Conservation (phyloP, 805 yeast genomes). For the Saturnispora dispora region DNA sequence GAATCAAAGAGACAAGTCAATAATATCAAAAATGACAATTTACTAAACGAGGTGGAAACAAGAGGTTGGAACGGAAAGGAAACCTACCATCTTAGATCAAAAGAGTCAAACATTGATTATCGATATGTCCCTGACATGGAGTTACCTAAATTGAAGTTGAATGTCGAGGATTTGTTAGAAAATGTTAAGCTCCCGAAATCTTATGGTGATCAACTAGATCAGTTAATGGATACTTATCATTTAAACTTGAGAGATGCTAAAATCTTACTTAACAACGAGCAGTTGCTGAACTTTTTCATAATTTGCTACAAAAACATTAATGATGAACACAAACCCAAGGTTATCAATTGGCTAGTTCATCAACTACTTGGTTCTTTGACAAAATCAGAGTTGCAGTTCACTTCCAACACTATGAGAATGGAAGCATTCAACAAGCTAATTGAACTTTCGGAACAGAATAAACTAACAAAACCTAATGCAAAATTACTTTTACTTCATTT, state of each 20-base stretch:
- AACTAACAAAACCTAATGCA: conserved; percentile 53
- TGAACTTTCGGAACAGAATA: conserved; percentile 33
- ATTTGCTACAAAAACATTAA: conserved; percentile 29
- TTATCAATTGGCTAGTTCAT: conserved; percentile 60
- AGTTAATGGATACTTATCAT: conserved; percentile 43
- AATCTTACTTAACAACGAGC: conserved; percentile 46
- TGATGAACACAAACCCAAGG: conserved; percentile 5
- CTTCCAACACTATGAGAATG: conserved; percentile 29
- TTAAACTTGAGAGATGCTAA: conserved; percentile 68
- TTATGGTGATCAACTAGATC: conserved; percentile 50
- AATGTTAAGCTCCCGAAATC: conserved; percentile 43
- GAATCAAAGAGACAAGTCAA: conserved; percentile 69
- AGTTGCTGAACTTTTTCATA: conserved; percentile 44
- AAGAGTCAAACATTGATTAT: conserved; percentile 79
- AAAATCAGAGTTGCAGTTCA: conserved; percentile 35
- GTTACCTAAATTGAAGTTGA: conserved; percentile 49
- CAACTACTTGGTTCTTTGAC: conserved; percentile 65
- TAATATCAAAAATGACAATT: conserved; percentile 18
- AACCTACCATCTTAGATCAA: conserved; percentile 61
- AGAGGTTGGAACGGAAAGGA: conserved; percentile 83
- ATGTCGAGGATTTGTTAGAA: conserved; percentile 32
- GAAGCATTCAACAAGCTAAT: conserved; percentile 47
- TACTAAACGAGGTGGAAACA: conserved; percentile 44
- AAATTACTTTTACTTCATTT: conserved; percentile 55
- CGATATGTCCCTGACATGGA: conserved; percentile 95